Evolutionary conservation across 768 basidiomycete genomes (phyloP), one percentile per base, ranked within the genome.

Genomic region (Calvatia gigantea): DNA sequence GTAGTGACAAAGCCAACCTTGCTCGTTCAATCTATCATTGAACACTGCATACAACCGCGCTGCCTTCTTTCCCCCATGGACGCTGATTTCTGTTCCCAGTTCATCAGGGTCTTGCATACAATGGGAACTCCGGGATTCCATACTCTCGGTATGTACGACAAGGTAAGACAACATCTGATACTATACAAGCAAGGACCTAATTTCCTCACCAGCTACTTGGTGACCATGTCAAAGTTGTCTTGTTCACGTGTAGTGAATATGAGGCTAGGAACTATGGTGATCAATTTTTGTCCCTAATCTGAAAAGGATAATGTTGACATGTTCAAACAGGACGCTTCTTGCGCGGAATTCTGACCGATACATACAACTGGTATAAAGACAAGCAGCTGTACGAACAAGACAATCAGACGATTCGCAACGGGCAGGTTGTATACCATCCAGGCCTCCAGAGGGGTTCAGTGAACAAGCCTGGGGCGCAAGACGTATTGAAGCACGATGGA

Each of bases 51-150:
- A 58, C 87, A 91, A 64, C 96, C 97, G 9, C 85, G 97, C 27
- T 89, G 88, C 60, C 74, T 98, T 37, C 74, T 98, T n/a, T 96
- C 96, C 0, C 94, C 94, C 0, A 91, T 94, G 84, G 97, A 99
- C 69, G 96, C 97, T 23, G 89, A 96, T 54, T 99, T 86, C 62
- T 94, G 93, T 54, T 88, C 92, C 2, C 89, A 92, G 61, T 87
- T 98, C 64, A 89, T 98, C 68, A 89, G 89, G 65, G 78, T 87
- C 12, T 75, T 98, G 58, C 97, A 99, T 62, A 79, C 82, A 12
- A 83, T 87, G 66, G 94, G 92, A n/a, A 95, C 95, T 0, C 83
- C 85, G 7, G 87, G 88, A 2, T 99, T 98, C 68, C 86, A 88
- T 33, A 94, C 94, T 0, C 69, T 97, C 9, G 80, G 83, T 65